Percentiles rank a stretch among this genome's conserved stretches.
Evolutionary conservation across 257 asterid species (phyloP).

Genomic region (Solanum corneliomulleri): DNA sequence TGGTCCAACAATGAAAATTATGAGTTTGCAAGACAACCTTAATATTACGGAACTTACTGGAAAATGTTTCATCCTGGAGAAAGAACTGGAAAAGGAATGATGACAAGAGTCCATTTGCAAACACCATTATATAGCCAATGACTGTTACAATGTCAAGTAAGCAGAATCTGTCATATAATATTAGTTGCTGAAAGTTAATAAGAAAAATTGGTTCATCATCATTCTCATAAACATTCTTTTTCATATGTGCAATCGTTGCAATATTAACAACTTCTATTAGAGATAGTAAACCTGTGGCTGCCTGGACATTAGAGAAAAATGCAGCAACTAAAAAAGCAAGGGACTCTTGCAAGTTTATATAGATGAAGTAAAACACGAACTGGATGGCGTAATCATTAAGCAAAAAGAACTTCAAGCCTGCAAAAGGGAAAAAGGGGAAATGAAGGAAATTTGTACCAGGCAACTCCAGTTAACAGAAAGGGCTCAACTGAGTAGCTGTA

Average conservation of each 20-base stretch:
- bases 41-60: conserved; percentile 50
- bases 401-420: conserved; percentile 86
- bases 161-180: background rate
- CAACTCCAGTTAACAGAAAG: background rate
- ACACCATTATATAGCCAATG: conserved; percentile 76
- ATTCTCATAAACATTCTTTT: background rate
- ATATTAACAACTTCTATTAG: background rate
- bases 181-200: background rate
- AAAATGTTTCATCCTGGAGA: conserved; percentile 73
- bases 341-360: conserved; percentile 81
- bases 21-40: background rate
- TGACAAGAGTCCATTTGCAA: conserved; percentile 87
- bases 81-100: conserved; percentile 87
- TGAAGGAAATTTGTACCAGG: background rate
- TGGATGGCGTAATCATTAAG: conserved; percentile 84
- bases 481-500: background rate
- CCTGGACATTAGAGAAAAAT: conserved; percentile 56
- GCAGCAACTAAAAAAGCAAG: conserved; percentile 87
- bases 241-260: background rate
- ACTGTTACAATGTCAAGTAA: conserved; percentile 36
- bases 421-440: background rate
- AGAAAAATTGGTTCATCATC: background rate
- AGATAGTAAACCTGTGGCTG: conserved; percentile 62
- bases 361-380: conserved; percentile 80
- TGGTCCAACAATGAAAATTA: background rate